Evolutionary conservation across 2,329 filamentous ascomycete genomes (phyloP).

Genomic region (Teratosphaeria gauchensis): DNA sequence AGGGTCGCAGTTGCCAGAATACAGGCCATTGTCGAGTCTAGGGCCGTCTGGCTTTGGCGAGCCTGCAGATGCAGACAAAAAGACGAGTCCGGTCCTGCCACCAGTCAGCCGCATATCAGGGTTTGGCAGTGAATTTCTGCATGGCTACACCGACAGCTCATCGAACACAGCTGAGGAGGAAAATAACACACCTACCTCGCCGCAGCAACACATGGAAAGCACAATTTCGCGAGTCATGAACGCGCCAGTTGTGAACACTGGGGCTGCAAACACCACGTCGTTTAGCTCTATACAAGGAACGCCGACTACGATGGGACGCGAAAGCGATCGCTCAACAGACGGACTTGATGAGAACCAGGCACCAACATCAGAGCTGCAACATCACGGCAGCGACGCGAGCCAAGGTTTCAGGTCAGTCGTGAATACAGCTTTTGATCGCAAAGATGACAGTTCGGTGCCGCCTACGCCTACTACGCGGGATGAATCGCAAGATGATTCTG

Average conservation of each 20-base stretch:
- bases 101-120: slow-evolving; percentile 35
- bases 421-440: slow-evolving; percentile 54
- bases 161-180: background rate
- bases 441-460: slow-evolving; percentile 44
- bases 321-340: background rate
- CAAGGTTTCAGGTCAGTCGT: slow-evolving; percentile 46
- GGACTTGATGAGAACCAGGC: background rate
- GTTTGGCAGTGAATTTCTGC: slow-evolving; percentile 29
- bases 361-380: slow-evolving; percentile 13
- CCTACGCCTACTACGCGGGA: slow-evolving; percentile 41
- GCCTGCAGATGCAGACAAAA: slow-evolving; percentile 19
- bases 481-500: slow-evolving; percentile 23
- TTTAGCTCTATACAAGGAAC: background rate
- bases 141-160: background rate
- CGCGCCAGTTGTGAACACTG: slow-evolving; percentile 1
- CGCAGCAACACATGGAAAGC: background rate
- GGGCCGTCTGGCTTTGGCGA: background rate
- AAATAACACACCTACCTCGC: background rate
- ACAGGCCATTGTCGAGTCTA: slow-evolving; percentile 4
- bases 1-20: background rate
- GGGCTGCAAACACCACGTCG: background rate
- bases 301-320: background rate
- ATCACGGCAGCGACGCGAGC: slow-evolving; percentile 33
- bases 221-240: slow-evolving; percentile 1
- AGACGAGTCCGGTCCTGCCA: slow-evolving; percentile 28